phyloP scores from a whole-genome alignment of 2,329 filamentous ascomycete genomes.

The Stromatinia cepivora region DNA sequence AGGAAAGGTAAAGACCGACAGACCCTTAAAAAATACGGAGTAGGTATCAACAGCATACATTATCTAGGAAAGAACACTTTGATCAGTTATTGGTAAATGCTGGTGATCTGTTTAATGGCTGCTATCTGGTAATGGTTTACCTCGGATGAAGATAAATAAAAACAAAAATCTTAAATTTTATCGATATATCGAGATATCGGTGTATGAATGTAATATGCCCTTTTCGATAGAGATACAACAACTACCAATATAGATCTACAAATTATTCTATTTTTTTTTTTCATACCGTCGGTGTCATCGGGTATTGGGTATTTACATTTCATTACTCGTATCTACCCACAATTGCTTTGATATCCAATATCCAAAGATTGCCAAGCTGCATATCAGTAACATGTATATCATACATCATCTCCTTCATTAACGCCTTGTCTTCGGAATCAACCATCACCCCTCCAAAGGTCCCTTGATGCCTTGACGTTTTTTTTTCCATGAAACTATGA shows the following conservation, averaged over 20 bases:
- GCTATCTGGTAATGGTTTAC: background rate
- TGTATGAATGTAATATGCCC: background rate
- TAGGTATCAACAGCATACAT: too few relatives aligned
- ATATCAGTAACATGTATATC: slow-evolving; percentile 18
- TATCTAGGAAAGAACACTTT: background rate
- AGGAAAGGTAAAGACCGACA: background rate
- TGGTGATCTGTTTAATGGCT: background rate
- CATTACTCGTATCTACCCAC: slow-evolving; percentile 12
- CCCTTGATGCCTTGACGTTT: background rate
- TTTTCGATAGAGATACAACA: background rate
- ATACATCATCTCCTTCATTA: slow-evolving; percentile 19
- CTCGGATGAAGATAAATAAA: background rate
- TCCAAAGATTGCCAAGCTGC: slow-evolving; percentile 14
- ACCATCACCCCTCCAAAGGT: background rate
- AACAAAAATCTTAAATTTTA: background rate
- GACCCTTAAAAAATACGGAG: background rate
- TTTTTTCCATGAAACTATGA: background rate
- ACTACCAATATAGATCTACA: background rate
- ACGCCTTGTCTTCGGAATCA: slow-evolving; percentile 15
- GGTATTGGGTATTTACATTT: background rate
- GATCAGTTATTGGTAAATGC: slow-evolving; percentile 1
- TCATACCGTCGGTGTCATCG: background rate
- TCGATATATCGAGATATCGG: background rate
- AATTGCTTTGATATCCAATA: background rate
- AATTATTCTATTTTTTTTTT: background rate